Percentiles rank a stretch among this genome's conserved stretches.
Evolutionary conservation across 73 alveolate species (phyloP).

Genomic region (Symbiodinium pilosum): DNA sequence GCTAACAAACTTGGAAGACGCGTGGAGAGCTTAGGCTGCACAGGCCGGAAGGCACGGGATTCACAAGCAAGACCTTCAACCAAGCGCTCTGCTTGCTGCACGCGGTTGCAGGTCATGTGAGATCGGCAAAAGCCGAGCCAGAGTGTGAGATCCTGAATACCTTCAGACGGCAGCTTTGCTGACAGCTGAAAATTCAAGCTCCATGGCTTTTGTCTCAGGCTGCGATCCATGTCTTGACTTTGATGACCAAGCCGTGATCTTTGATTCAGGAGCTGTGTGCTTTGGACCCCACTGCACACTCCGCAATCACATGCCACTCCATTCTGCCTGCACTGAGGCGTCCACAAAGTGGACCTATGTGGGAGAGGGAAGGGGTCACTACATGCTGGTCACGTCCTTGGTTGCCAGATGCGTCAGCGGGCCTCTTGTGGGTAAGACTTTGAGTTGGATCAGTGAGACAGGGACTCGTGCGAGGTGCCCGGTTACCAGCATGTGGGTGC

Average conservation of each 20-base stretch:
- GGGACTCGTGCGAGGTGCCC: background rate
- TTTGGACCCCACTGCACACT: too few relatives aligned
- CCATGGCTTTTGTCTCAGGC: background rate
- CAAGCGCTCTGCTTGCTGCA: background rate
- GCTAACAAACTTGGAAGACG: background rate
- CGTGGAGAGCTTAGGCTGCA: background rate
- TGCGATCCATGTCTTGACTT: background rate
- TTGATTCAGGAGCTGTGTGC: background rate
- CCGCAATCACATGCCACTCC: background rate
- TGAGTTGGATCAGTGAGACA: too few relatives aligned
- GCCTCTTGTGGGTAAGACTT: too few relatives aligned
- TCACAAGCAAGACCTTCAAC: background rate
- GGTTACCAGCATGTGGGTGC: background rate
- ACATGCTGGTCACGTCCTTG: constrained; percentile 9
- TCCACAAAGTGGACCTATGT: constrained; percentile 37
- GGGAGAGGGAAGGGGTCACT: constrained; percentile 59
- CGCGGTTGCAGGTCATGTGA: background rate
- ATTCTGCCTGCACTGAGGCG: background rate
- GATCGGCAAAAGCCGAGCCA: background rate
- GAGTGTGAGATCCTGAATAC: background rate
- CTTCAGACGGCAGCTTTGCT: background rate
- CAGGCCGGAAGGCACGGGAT: background rate
- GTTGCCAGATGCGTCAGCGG: background rate
- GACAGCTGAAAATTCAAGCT: background rate
- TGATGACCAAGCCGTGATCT: background rate